Base-by-base conservation (phyloP, 2,329 filamentous ascomycete genomes). In the Neofusicoccum ribis region DNA sequence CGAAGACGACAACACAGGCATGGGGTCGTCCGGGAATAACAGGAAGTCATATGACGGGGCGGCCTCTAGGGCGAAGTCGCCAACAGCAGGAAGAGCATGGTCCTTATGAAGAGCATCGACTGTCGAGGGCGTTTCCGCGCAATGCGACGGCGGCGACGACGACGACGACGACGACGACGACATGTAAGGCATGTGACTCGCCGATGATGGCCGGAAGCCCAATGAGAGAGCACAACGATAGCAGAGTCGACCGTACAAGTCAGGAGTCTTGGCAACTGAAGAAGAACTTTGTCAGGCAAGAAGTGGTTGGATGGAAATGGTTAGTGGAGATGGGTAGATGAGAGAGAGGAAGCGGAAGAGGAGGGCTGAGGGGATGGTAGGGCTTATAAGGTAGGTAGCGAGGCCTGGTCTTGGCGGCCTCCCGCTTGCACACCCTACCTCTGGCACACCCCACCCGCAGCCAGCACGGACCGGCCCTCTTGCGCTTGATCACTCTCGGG, bases 391-490 rank as follows among this genome's bases (percentile, higher is more conserved):
- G 46, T 27, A 41, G 31, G 59, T 41, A 62, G 46, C 59, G 59
- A 62, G 46, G 59, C 12, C 58, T n/a, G 36, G 59, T 43, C 59
- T 62, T 62, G 59, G 59, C 59, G 59, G 59, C 59, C 59, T 51
- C 59, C 59, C 59, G 46, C 56, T 47, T 41, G n/a, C 41, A 36
- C 59, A 62, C 46, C 54, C 59, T 51, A 62, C 59, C 59, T 43
- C 46, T n/a, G 14, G 12, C 59, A 47, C 36, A 62, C 59, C 46
- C 43, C 46, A 51, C 59, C 59, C 15, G 46, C 46, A 34, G 20
- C 59, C 39, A 6, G 43, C 41, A 60, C 43, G 20, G 56, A 60
- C 36, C 23, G 27, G n/a, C 56, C 20, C 56, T 47, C 11, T 20
- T 60, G 11, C 3, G 14, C 17, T 46, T n/a, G 43, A 15, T 17